Base-by-base conservation (phyloP, 2,329 filamentous ascomycete species). In the Lasiodiplodia theobromae region DNA sequence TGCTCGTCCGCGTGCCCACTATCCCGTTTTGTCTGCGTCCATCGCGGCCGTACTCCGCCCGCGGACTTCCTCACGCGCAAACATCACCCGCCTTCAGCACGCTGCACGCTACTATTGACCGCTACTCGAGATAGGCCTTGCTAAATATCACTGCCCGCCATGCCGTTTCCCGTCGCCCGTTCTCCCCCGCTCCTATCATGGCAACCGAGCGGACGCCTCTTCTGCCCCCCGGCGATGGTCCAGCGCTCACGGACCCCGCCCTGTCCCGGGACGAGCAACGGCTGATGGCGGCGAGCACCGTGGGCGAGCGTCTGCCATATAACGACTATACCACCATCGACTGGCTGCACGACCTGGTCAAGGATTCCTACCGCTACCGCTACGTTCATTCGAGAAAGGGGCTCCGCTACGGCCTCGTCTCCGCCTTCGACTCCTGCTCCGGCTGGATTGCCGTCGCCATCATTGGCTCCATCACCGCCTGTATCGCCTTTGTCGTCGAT, bases 311-410 rank as follows among this genome's bases (percentile, higher is more conserved):
- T 64, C 75, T 88, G 23, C 84, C 86, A 0, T 89, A 89, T 73
- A 88, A 87, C 72, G 85, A 88, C 71, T 89, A 89, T 71, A 86
- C 84, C 8, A 88, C 86, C 1, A 88, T 89, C 68, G 87, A 89
- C 75, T 89, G 86, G 86, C 79, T 89, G 11, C 87, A 88, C 74
- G 86, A 88, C 72, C 75, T 89, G 68, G 85, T 87, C 74, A 87
- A 87, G 77, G 86, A 87, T 71, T 86, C 86, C 2, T 85, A 84
- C 71, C 84, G 86, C n/a, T 80, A 82, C 68, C 81, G 85, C 51
- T 74, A 76, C 47, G 75, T 86, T n/a, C 80, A 82, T 66, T 77
- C 79, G 18, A 77, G 77, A 11, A 77, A 76, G 67, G 82, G 84
- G 7, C 69, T 86, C 8, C 81, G 82, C 44, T 78, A 80, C 72